These are phyloP conservation scores for Crithidia mellificae DNA, from an alignment of 208 protist genomes.

Conservation along the genomic window DNA sequence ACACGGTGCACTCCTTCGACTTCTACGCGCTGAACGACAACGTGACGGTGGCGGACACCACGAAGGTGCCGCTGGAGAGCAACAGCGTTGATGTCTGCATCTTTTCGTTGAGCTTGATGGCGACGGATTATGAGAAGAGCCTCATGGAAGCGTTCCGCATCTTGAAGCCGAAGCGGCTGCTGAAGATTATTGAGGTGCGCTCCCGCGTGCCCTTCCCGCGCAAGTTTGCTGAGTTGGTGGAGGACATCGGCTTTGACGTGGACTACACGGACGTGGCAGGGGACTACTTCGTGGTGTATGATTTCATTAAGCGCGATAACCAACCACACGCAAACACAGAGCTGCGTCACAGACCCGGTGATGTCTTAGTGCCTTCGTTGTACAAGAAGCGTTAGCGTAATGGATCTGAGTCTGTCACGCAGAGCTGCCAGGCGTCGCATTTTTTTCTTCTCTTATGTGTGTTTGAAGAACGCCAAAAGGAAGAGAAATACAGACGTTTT, in stretches of 20 bases:
- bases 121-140: constrained; percentile 94
- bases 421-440: too few relatives aligned
- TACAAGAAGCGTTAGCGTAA: constrained; percentile 95
- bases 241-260: constrained; percentile 83
- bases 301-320: constrained; percentile 85
- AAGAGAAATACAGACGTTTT: too few relatives aligned
- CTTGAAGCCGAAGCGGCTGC: constrained; percentile 81
- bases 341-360: constrained; percentile 53
- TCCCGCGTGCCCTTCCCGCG: constrained; percentile 84
- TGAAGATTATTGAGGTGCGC: constrained; percentile 94
- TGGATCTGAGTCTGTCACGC: too few relatives aligned
- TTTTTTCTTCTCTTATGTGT: too few relatives aligned
- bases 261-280: constrained; percentile 83
- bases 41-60: constrained; percentile 92
- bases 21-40: constrained; percentile 68
- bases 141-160: constrained; percentile 92
- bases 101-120: constrained; percentile 95
- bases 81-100: constrained; percentile 90
- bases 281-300: constrained; percentile 93
- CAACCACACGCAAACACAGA: constrained; percentile 47
- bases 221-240: constrained; percentile 81
- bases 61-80: constrained; percentile 78
- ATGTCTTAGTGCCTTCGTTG: constrained; percentile 90
- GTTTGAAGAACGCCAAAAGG: too few relatives aligned
- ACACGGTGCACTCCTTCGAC: constrained; percentile 96